Base-by-base conservation (phyloP, 371 early-diverging fungal species). In the Mucor piriformis region DNA sequence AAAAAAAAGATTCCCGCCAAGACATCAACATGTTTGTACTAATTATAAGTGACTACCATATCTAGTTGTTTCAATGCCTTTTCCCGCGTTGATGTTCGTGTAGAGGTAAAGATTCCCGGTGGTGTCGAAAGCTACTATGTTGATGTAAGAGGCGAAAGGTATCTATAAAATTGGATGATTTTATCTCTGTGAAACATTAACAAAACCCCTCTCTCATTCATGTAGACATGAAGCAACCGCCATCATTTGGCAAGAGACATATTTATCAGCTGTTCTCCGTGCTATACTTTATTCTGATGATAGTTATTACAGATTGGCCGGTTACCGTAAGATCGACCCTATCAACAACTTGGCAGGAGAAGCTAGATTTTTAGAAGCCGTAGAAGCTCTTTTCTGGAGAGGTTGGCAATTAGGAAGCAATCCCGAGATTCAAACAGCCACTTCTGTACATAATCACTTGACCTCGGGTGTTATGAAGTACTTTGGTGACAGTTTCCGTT, bases 41-140 rank as follows among this genome's bases (percentile, higher is more conserved):
- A 16, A 42, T 16, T 29, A 40, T 42, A 4, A 16, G n/a, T 43
- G 27, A 35, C 42, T 33, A 18, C 15, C 8, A 25, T 53, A 34
- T 32, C 18, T 24, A 94, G 95, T 69, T 92, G 95, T 64, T 98
- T 91, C 79, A 96, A 98, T 73, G 95, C 96, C 16, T 96, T 98
- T 65, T 92, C 95, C 13, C 85, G 94, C 20, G 92, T 95, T 6
- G 98, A 98, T 82, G 88, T 98, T 20, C 88, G 98, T 32, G 98
- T 98, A n/a, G 94, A 96, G 71, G 95, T 96, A 35, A 89, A 91
- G 60, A 96, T 97, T 66, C 98, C 98, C 1, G 98, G 98, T 53
- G 96, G 98, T 47, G 98, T 98, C 2, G 95, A 95, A 57, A 87
- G 91, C 56, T 95, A 95, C 64, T 83, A 86, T 18, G 90, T 98